These are phyloP conservation scores for Apophysomyces trapeziformis DNA, from an alignment of 371 early-diverging fungal species.

Conservation along the genomic window DNA sequence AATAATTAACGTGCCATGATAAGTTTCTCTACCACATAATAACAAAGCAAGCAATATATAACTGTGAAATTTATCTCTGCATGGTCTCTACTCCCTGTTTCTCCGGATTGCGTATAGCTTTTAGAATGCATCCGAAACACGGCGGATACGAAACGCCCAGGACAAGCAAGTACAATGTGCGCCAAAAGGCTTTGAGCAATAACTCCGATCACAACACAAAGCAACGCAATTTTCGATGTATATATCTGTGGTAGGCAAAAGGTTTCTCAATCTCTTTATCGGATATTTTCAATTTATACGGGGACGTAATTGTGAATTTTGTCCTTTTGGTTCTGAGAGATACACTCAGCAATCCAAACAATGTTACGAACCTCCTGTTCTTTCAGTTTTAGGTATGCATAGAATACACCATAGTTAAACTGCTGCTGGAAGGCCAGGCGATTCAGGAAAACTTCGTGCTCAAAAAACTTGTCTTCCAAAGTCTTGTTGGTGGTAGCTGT, in stretches of 20 bases:
- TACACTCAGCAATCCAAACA: constrained; percentile 99
- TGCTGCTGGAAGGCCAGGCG: constrained; percentile 94
- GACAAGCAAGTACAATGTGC: no score
- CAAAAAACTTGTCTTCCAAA: constrained; percentile 96
- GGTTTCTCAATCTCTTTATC: not conserved
- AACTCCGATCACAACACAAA: no score
- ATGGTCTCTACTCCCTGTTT: no score
- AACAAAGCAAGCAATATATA: no score
- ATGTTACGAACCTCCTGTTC: constrained; percentile 99
- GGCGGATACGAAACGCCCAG: no score
- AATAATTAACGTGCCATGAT: no score
- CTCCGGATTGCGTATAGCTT: no score
- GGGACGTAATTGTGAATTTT: constrained; percentile 92
- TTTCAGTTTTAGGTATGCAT: constrained; percentile 95
- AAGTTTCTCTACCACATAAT: no score
- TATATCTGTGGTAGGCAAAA: not conserved
- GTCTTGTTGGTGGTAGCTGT: constrained; percentile 56
- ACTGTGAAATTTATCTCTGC: no score
- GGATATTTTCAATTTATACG: constrained; percentile 37
- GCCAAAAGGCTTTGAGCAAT: no score
- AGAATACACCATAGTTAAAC: constrained; percentile 97
- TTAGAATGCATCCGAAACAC: no score
- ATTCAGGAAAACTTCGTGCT: constrained; percentile 92
- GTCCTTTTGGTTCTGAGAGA: constrained; percentile 96
- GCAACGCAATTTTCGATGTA: no score